Conservation (phyloP, 2,329 filamentous ascomycete genomes). For the Clarireedia homoeocarpa region DNA sequence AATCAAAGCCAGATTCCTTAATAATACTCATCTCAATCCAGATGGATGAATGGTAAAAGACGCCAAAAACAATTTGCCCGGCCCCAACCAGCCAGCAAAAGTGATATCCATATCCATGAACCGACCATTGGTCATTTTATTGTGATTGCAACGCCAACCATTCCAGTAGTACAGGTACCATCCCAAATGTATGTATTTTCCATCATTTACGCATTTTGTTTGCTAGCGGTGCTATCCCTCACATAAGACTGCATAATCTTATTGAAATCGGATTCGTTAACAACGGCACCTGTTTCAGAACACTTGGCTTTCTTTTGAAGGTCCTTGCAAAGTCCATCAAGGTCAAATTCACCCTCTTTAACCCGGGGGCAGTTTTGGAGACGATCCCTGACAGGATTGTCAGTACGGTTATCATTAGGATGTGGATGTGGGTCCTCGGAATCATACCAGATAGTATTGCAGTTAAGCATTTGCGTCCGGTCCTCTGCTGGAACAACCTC, state of each 20-base stretch:
- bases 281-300: slow-evolving; percentile 81
- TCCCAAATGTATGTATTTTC: background rate
- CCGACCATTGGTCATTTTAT: background rate
- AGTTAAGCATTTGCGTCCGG: slow-evolving; percentile 62
- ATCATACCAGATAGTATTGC: slow-evolving; percentile 87
- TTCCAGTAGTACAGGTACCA: background rate
- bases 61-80: background rate
- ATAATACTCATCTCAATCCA: too few species aligned
- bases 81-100: background rate
- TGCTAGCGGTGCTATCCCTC: background rate
- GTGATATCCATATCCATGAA: background rate
- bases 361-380: slow-evolving; percentile 81
- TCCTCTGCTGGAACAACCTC: slow-evolving; percentile 55
- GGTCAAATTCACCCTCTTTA: slow-evolving; percentile 83
- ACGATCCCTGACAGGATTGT: slow-evolving; percentile 63
- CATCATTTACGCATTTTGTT: background rate
- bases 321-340: slow-evolving; percentile 87
- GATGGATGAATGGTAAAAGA: too few species aligned
- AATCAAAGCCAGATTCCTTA: too few species aligned
- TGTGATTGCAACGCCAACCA: background rate
- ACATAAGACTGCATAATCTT: slow-evolving; percentile 60
- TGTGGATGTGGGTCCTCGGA: background rate
- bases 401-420: background rate
- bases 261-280: slow-evolving; percentile 84
- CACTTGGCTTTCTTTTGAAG: slow-evolving; percentile 94